Conservation (phyloP, 805 yeast species). For the Groenewaldozyma tartarivorans region DNA sequence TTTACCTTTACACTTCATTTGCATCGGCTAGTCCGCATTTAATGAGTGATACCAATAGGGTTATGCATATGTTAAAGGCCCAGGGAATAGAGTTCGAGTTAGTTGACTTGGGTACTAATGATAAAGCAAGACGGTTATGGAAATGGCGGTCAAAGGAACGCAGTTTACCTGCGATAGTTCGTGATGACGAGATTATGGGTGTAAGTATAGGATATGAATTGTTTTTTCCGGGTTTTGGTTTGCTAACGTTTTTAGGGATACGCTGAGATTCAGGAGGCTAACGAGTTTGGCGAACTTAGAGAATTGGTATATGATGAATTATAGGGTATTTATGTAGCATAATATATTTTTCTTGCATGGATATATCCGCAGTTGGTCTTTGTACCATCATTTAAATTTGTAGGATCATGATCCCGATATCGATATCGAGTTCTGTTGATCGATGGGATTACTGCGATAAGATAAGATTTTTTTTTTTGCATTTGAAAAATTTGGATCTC, state of each 20-base stretch:
- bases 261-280: constrained; percentile 78
- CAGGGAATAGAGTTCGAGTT: constrained; percentile 57
- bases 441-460: constrained; percentile 1
- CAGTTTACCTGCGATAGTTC: constrained; percentile 73
- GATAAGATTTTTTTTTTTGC: constrained; percentile 1
- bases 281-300: constrained; percentile 39
- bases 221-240: neutral
- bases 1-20: constrained; percentile 60
- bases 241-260: constrained; percentile 37
- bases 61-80: constrained; percentile 65
- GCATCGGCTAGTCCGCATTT: constrained; percentile 77
- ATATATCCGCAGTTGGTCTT: too few species aligned
- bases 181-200: constrained; percentile 78
- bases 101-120: constrained; percentile 81
- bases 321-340: neutral
- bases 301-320: constrained; percentile 16
- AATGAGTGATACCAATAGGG: constrained; percentile 64
- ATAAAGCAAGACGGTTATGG: constrained; percentile 79
- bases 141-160: constrained; percentile 57
- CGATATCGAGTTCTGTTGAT: neutral
- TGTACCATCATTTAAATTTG: neutral
- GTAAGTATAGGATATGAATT: constrained; percentile 6
- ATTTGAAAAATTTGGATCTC: neutral
- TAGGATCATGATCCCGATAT: neutral
- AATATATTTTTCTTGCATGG: too few species aligned